These are phyloP conservation scores for Scenedesmus sp. DNA, from an alignment of 163 green algal genomes.

Conservation along the genomic window DNA sequence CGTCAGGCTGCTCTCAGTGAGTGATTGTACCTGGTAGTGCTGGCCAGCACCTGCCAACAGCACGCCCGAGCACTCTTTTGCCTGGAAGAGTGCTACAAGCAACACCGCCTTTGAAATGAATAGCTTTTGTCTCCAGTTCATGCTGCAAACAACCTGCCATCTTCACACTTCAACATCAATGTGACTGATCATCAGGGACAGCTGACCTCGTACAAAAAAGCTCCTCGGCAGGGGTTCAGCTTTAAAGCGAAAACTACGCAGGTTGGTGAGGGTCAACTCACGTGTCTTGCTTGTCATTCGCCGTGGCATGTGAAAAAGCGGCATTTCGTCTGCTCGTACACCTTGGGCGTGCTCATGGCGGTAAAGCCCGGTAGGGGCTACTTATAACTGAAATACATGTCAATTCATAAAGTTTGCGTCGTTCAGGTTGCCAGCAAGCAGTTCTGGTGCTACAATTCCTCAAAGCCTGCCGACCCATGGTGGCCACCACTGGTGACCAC, in stretches of 20 bases:
- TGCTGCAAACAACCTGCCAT: slow-evolving; percentile 1
- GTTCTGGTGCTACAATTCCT: no score
- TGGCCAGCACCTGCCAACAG: not conserved
- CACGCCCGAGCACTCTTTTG: not conserved
- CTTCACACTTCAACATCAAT: not conserved
- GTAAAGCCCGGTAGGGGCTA: no score
- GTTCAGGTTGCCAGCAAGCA: no score
- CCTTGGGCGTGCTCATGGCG: not conserved
- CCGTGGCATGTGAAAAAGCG: not conserved
- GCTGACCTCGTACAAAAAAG: not conserved
- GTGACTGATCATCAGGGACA: not conserved
- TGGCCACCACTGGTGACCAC: no score
- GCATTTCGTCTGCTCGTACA: not conserved
- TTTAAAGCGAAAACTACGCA: not conserved
- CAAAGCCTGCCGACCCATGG: no score
- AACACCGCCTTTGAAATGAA: not conserved
- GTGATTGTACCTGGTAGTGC: no score
- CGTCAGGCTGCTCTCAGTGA: not conserved
- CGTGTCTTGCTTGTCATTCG: not conserved
- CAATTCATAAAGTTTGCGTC: no score
- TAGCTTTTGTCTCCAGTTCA: not conserved
- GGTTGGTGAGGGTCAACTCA: not conserved
- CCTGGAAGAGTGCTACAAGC: not conserved
- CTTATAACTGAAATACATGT: no score
- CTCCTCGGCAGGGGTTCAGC: not conserved